These are phyloP conservation scores for Leptodermis oblonga DNA, from an alignment of 257 asterid genomes.

Conservation along the genomic window DNA sequence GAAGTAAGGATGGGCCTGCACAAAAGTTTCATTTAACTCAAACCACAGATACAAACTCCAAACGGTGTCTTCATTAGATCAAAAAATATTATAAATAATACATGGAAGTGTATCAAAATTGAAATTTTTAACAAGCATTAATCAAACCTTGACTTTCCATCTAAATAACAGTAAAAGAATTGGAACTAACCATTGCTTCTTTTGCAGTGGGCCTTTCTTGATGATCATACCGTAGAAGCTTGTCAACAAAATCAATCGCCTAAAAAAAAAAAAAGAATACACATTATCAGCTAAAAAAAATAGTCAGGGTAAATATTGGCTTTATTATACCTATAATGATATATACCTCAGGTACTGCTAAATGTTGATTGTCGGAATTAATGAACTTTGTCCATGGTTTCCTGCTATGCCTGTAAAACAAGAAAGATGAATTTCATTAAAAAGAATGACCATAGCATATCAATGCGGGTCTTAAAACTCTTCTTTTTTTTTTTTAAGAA, in stretches of 20 bases:
- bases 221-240: slow-evolving; percentile 82
- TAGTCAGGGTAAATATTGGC: neutral
- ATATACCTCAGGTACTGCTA: slow-evolving; percentile 73
- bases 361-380: slow-evolving; percentile 44
- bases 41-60: neutral
- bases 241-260: slow-evolving; percentile 98
- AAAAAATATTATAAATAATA: neutral
- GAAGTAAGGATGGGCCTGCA: slow-evolving; percentile 94
- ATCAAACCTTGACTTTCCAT: neutral
- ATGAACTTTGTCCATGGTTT: slow-evolving; percentile 37
- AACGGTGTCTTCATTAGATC: neutral
- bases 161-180: neutral
- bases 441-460: neutral
- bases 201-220: slow-evolving; percentile 94
- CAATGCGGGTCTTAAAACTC: neutral
- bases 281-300: slow-evolving; percentile 10
- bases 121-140: no score
- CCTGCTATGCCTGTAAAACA: slow-evolving; percentile 40
- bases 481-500: no score
- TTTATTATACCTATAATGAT: slow-evolving; percentile 4
- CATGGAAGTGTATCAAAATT: neutral
- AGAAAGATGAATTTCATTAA: slow-evolving; percentile 10
- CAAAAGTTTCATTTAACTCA: neutral
- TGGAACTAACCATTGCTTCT: slow-evolving; percentile 79
- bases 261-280: slow-evolving; percentile 19